Evolutionary conservation across 768 basidiomycete genomes (phyloP), one percentile per base, ranked within the genome.

Genomic region (Lyophyllum atratum): DNA sequence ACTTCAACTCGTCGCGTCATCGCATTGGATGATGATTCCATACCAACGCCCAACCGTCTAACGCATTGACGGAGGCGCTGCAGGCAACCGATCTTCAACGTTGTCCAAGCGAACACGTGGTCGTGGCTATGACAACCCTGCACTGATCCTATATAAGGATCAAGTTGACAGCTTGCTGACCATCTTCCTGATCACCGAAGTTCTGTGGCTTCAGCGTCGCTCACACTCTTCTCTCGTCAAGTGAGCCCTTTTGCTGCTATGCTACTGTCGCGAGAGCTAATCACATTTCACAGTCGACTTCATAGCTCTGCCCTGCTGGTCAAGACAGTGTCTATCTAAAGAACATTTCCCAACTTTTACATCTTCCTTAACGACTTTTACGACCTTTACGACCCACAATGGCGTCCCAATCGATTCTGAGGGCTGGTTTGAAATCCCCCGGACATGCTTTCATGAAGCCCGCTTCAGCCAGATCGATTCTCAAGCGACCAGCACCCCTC

Each of bases 271-370:
- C 2, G 5, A 12, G 15, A n/a, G 26, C 26, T 47, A 17, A 47
- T 19, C 5, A 8, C 5, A 44, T 48, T 19, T 12, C 19, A 25
- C 19, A 58, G 57, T 42, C 26, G 50, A 52, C 47, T 56, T 39
- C 56, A 59, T 56, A 61, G 69, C 71, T 72, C 66, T 74, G 74
- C 66, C 75, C 76, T 80, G 76, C 76, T 78, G 76, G 76, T 68
- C 76, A 77, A 78, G 76, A 73, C 74, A 73, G 70, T 69, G 71
- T 72, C 74, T 66, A 66, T 66, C 66, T 66, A 68, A 67, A 67
- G 60, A 59, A 70, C 55, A 56, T 44, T 37, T 58, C 44, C 33
- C 25, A 26, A 49, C n/a, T 24, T 45, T 49, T 34, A 48, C 49
- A 46, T 51, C 29, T 25, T 51, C 53, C 37, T 54, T 51, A 45